phyloP scores from a whole-genome alignment of 106 monocot species.

The Dendrobium chrysotoxum region DNA sequence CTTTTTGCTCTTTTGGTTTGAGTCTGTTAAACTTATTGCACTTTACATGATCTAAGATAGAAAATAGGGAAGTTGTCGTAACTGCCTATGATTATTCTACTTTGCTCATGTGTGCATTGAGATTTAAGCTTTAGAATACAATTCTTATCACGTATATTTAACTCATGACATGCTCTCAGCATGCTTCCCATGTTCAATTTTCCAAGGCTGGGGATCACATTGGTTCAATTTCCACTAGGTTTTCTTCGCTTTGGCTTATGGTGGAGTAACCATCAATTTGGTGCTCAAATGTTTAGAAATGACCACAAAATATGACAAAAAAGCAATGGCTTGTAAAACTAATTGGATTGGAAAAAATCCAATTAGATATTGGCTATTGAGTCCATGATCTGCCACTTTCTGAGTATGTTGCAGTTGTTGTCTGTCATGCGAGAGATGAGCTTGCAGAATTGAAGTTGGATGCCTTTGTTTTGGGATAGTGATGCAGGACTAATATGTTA shows the following conservation, averaged over 20 bases:
- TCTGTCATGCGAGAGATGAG: not conserved
- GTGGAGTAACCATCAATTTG: not conserved
- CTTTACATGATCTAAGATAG: no score
- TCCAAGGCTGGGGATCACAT: not conserved
- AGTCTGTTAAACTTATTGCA: no score
- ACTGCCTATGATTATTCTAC: no score
- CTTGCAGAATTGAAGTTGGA: not conserved
- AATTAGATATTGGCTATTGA: not conserved
- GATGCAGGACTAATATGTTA: no score
- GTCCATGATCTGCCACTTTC: not conserved
- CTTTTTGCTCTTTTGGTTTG: not conserved
- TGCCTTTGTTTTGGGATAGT: not conserved
- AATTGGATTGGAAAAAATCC: not conserved
- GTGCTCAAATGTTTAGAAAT: not conserved
- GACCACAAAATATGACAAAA: not conserved
- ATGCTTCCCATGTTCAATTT: not conserved
- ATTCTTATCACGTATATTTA: no score
- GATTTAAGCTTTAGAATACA: no score
- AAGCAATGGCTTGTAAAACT: not conserved
- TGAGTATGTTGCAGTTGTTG: not conserved
- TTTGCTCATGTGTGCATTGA: no score
- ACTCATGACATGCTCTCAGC: not conserved
- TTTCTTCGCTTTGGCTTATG: not conserved
- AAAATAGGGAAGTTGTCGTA: no score
- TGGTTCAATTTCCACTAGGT: not conserved